Evolutionary conservation across 78 protist genomes (phyloP), one percentile per base, ranked within the genome.

Genomic region (Dictyostelium brefeldianum): DNA sequence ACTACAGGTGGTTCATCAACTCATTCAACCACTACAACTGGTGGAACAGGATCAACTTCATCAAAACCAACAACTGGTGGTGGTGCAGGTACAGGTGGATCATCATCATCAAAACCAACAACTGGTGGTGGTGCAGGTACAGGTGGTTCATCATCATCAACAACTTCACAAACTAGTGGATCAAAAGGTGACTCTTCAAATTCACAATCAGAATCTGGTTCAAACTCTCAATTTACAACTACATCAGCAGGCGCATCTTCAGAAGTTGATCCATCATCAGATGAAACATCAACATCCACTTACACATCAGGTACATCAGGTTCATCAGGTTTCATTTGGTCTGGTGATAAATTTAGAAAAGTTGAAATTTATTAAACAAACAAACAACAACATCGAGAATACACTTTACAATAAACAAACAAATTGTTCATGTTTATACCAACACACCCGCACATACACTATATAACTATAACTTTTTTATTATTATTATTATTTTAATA

Each of bases 1-100:
- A n/a, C 77, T 0, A 50, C 80, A 20, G 69, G 83, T 75, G 82
- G 53, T 20, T 67, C 73, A 20, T 47, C 91, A 18, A 54, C 89
- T 80, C 74, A 54, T 20, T 50, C 54, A 4, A 7, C 41, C 0
- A 18, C 59, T 17, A 10, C 80, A 22, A 36, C 78, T 81, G 77
- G 79, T 50, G 27, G 43, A 0, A 7, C 87, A 31, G 27, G 43
- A 0, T 18, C 87, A 31, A 2, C 74, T 7, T 3, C 59, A 17
- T 3, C 36, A 25, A 41, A 29, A 20, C 46, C 50, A 57, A 4
- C 64, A 20, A 46, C 79, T 0, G 29, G 80, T 31, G 90, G 79
- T 50, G 89, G 70, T 67, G 65, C 71, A 17, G 1, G 41, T 27
- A 17, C 54, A 14, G 57, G 59, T 47, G 57, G 57, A 46, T 8